Evolutionary conservation across 2,329 filamentous ascomycete genomes (phyloP), one percentile per base, ranked within the genome.

Genomic region (Epichloe gansuensis): DNA sequence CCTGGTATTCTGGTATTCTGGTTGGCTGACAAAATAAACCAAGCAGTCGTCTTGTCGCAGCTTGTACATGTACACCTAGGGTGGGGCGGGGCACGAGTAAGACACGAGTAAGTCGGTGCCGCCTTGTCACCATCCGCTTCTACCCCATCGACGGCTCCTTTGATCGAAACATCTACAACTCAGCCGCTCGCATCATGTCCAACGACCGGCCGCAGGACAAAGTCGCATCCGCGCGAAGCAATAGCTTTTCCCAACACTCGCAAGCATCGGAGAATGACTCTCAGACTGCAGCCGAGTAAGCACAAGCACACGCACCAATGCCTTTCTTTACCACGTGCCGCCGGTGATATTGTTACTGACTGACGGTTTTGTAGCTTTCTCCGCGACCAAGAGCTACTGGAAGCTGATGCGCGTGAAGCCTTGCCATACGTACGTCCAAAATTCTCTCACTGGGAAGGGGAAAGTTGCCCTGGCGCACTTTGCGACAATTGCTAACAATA

Each of bases 331-430:
- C 6, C 9, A n/a, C 21, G 2, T n/a, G 4, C 13, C 23, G 4
- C 23, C 11, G 12, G 4, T 21, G 9, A 4, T 23, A 2, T n/a
- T 17, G 25, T 48, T 9, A 31, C 44, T 54, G 31, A 54, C 42
- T 11, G 25, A 6, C 21, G 2, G 6, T 12, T 7, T 7, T n/a
- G 5, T 52, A 91, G 87, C 31, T 97, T 94, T 66, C 89, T 98
- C 59, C 82, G 88, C 61, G 83, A 83, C 52, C 93, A 98, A 66
- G 83, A 96, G 64, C 83, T 85, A 59, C 83, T 98, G 51, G 93
- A 98, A 71, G 88, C 88, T 21, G 93, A 98, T 71, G 93, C 93
- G 46, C 89, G 91, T 61, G 91, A 98, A 75, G 88, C 88, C 56
- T 78, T 98, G 6, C 93, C 93, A 59, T 98, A 95, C 66, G 89